Evolutionary conservation across 768 basidiomycete species (phyloP), one percentile per base, ranked within the genome.

Genomic region (Rubroboletus pulcherrimus): DNA sequence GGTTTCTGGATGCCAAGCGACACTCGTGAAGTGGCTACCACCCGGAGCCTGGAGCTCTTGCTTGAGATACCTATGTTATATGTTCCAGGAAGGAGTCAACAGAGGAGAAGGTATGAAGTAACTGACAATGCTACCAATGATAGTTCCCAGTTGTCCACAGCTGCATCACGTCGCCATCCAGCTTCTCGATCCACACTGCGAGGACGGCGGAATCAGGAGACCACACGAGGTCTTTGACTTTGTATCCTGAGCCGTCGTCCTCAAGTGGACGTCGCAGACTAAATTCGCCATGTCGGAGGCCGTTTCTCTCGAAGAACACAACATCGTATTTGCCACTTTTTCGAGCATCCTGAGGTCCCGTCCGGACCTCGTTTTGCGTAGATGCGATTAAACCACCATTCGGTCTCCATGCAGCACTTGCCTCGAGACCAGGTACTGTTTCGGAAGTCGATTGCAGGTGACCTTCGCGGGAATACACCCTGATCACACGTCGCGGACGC

Each of bases 101-200:
- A 35, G 30, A n/a, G 45, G 43, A 50, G 41, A 49, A 52, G n/a
- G 12, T 49, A 11, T 35, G 10, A 14, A 33, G 45, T 4, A 37
- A 53, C 7, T 2, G 35, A 30, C 11, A 31, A 29, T 63, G 67
- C 26, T 61, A 89, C 93, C 97, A 98, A 66, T 98, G 87, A 70
- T 97, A 98, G 67, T 99, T 99, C 31, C 90, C 86, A 7, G 81
- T 91, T 1, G 92, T 89, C 93, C 94, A 99, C 0, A 98, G 75
- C 73, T 99, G 97, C 17, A 98, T 92, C 87, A 67, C 73, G 71
- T 98, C 91, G 2, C 80, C 81, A 9, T 77, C 75, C 35, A 82
- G 77, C 31, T 78, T 73, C 66, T 89, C 86, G 33, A 94, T 77
- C 93, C 94, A 98, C 0, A 98, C 75, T 0, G 86, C 86, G 31